A percentile compares a stretch with the other conserved stretches of the same genome.
Conservation (phyloP, 768 basidiomycete genomes). For the Calocera cornea region DNA sequence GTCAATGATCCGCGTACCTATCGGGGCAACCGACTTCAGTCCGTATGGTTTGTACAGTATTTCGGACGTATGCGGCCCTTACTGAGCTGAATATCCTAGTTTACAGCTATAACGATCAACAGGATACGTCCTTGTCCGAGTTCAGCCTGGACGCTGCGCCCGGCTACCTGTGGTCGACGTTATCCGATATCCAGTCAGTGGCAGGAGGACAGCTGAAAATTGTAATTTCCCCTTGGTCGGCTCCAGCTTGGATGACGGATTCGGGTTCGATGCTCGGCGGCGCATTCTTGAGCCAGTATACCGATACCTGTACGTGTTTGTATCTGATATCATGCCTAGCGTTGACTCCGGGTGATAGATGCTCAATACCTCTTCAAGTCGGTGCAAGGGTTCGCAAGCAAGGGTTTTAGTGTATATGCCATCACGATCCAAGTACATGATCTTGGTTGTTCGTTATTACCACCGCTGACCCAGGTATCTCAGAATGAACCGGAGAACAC, state of each 20-base stretch:
- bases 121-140: conserved; percentile 9
- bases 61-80: not conserved
- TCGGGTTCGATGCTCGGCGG: conserved; percentile 6
- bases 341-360: conserved; percentile 30
- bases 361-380: conserved; percentile 59
- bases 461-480: no score
- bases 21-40: conserved; percentile 58
- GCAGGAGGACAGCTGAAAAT: not conserved
- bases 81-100: not conserved
- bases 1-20: conserved; percentile 52
- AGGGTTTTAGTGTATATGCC: conserved; percentile 50
- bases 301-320: conserved; percentile 4
- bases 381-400: conserved; percentile 49
- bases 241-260: not conserved
- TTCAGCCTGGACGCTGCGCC: conserved; percentile 50
- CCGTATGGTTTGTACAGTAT: no score
- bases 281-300: conserved; percentile 3
- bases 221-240: not conserved
- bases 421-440: conserved; percentile 44
- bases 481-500: conserved; percentile 45
- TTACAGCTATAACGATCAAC: not conserved
- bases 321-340: no score
- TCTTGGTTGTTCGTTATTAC: no score
- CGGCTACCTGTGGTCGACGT: conserved; percentile 46
- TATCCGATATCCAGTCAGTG: conserved; percentile 48